Percentiles rank a stretch among this genome's conserved stretches.
Conservation (phyloP, 1,139 yeast genomes). For the Cylindricascospora bacillispora region DNA sequence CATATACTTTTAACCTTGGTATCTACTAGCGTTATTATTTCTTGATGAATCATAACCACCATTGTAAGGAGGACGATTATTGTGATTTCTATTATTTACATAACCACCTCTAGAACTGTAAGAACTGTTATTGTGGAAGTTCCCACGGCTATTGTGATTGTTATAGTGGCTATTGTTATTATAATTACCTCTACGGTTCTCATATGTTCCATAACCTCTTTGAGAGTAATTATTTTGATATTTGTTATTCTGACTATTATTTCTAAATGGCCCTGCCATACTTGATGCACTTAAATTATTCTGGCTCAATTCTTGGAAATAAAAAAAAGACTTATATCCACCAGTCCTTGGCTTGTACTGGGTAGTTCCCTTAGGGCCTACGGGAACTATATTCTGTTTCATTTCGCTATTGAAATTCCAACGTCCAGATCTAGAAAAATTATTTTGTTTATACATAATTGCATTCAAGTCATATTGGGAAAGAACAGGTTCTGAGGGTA, state of each 20-base stretch:
- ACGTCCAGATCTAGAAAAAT: conserved; percentile 10
- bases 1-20: background rate
- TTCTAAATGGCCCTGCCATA: too few relatives aligned
- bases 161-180: conserved; percentile 7
- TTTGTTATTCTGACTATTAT: too few relatives aligned
- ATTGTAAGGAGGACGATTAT: conserved; percentile 1
- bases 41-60: conserved; percentile 1
- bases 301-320: too few relatives aligned
- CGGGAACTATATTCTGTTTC: conserved; percentile 23
- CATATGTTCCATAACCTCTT: conserved; percentile 4
- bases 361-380: conserved; percentile 28
- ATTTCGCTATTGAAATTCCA: conserved; percentile 22
- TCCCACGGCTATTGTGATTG: conserved; percentile 13
- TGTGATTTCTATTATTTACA: background rate
- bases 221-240: too few relatives aligned
- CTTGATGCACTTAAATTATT: too few relatives aligned
- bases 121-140: conserved; percentile 7
- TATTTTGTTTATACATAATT: conserved; percentile 31
- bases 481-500: conserved; percentile 48
- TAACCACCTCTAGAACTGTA: conserved; percentile 1
- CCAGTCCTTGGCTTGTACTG: conserved; percentile 32
- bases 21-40: conserved; percentile 1
- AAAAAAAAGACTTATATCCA: conserved; percentile 29
- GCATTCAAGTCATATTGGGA: conserved; percentile 57
- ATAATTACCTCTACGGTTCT: conserved; percentile 4